phyloP scores from a whole-genome alignment of 2,329 filamentous ascomycete genomes.

The Sporothrix schenckii region DNA sequence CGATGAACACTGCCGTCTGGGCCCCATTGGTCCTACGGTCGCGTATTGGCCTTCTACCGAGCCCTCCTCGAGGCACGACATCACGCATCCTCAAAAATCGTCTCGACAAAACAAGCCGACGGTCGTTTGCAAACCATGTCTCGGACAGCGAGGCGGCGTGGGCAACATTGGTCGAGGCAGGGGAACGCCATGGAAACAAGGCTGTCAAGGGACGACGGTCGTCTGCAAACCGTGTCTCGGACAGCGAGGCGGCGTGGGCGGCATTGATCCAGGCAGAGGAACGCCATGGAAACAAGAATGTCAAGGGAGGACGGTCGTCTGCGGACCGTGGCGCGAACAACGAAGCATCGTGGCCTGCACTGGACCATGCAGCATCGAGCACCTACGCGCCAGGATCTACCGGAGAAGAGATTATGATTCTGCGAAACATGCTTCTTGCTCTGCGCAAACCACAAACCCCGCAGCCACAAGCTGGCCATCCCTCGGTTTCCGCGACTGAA shows the following conservation, averaged over 20 bases:
- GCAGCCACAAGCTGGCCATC: too few relatives aligned
- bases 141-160: neutral
- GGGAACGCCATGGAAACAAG: neutral
- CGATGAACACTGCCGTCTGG: constrained; percentile 16
- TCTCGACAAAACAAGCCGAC: constrained; percentile 36
- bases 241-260: neutral
- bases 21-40: constrained; percentile 38
- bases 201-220: too few relatives aligned
- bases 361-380: too few relatives aligned
- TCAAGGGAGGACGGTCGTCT: too few relatives aligned
- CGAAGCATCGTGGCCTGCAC: neutral
- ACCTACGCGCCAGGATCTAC: neutral
- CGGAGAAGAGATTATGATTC: neutral
- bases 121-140: constrained; percentile 1
- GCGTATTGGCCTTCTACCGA: constrained; percentile 36
- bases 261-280: neutral
- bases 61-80: constrained; percentile 38
- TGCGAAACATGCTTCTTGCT: constrained; percentile 10
- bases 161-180: neutral
- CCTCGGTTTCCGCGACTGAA: too few relatives aligned
- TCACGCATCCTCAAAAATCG: constrained; percentile 39
- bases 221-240: neutral
- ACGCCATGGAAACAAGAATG: neutral
- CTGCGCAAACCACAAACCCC: neutral
- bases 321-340: neutral